Evolutionary conservation across 352 stramenopile genomes (phyloP).

Genomic region (Peronospora belbahrii): DNA sequence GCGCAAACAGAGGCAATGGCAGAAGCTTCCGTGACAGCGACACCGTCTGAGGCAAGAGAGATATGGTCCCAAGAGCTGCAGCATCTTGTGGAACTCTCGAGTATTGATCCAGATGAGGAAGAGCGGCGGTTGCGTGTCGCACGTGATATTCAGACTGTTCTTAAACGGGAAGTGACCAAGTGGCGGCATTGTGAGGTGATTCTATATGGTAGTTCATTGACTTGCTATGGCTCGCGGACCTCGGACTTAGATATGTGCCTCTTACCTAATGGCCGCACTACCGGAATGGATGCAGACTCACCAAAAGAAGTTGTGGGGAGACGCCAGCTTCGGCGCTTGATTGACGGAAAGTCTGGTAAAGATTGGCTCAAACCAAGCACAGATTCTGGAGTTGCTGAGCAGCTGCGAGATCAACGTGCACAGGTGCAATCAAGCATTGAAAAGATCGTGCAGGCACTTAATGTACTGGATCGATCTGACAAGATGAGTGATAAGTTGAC

Average conservation of each 20-base stretch:
- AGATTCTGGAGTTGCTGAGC: slow-evolving; percentile 11
- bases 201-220: slow-evolving; percentile 75
- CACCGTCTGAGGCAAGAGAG: slow-evolving; percentile 5
- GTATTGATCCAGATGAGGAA: slow-evolving; percentile 43
- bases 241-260: slow-evolving; percentile 80
- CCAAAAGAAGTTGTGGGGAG: slow-evolving; percentile 25
- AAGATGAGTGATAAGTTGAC: slow-evolving; percentile 26
- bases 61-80: slow-evolving; percentile 29
- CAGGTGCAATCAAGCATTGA: slow-evolving; percentile 46
- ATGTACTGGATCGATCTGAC: slow-evolving; percentile 21
- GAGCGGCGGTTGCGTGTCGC: slow-evolving; percentile 30
- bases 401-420: slow-evolving; percentile 32
- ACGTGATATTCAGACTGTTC: slow-evolving; percentile 33
- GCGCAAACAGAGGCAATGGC: slow-evolving; percentile 2
- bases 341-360: slow-evolving; percentile 21
- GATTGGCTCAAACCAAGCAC: slow-evolving; percentile 8
- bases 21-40: background rate
- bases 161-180: slow-evolving; percentile 36
- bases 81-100: slow-evolving; percentile 33
- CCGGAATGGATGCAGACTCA: slow-evolving; percentile 2
- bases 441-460: slow-evolving; percentile 34
- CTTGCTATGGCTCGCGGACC: slow-evolving; percentile 54
- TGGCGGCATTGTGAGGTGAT: slow-evolving; percentile 44
- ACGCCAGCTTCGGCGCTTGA: slow-evolving; percentile 37
- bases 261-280: slow-evolving; percentile 20